These are phyloP conservation scores for Penicillium canariense DNA, from an alignment of 495 filamentous ascomycete species.

Conservation along the genomic window DNA sequence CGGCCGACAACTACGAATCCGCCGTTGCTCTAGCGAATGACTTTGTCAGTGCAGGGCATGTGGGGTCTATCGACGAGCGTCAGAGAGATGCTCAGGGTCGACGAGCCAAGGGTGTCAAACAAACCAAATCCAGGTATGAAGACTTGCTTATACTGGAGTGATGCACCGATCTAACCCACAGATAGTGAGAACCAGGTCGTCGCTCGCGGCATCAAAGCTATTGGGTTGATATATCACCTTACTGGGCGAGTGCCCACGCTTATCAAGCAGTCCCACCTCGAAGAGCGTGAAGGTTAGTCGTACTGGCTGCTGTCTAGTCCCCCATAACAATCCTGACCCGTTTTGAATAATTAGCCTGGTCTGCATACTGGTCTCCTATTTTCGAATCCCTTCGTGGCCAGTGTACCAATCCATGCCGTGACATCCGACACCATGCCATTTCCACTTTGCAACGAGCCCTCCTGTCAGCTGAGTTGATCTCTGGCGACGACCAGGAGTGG, in stretches of 20 bases:
- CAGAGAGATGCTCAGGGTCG: slow-evolving; percentile 61
- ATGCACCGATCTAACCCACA: slow-evolving; percentile 12
- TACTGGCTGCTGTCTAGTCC: neutral
- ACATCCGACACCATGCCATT: slow-evolving; percentile 85
- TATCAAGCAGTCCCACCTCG: slow-evolving; percentile 90
- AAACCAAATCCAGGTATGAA: slow-evolving; percentile 57
- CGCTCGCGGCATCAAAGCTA: slow-evolving; percentile 72
- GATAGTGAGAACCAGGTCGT: slow-evolving; percentile 71
- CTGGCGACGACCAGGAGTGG: slow-evolving; percentile 82
- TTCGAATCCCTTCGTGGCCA: slow-evolving; percentile 84
- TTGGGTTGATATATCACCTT: slow-evolving; percentile 75
- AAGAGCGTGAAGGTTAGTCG: slow-evolving; percentile 71
- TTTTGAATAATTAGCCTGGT: slow-evolving; percentile 67
- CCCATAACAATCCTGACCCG: slow-evolving; percentile 12
- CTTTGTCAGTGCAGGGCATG: slow-evolving; percentile 80
- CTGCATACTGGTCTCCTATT: slow-evolving; percentile 95
- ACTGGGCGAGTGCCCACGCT: slow-evolving; percentile 77
- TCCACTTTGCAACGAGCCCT: slow-evolving; percentile 84
- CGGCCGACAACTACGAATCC: slow-evolving; percentile 92
- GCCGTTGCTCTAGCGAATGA: slow-evolving; percentile 80
- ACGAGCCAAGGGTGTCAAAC: slow-evolving; percentile 52
- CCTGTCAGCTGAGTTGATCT: slow-evolving; percentile 74
- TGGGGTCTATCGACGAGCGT: slow-evolving; percentile 78
- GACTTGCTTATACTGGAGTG: neutral
- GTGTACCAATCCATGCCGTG: slow-evolving; percentile 92